Percentiles rank a stretch among this genome's conserved stretches.
These are phyloP conservation scores for Cyclocybe aegerita DNA, from an alignment of 768 basidiomycete genomes.

Conservation along the genomic window DNA sequence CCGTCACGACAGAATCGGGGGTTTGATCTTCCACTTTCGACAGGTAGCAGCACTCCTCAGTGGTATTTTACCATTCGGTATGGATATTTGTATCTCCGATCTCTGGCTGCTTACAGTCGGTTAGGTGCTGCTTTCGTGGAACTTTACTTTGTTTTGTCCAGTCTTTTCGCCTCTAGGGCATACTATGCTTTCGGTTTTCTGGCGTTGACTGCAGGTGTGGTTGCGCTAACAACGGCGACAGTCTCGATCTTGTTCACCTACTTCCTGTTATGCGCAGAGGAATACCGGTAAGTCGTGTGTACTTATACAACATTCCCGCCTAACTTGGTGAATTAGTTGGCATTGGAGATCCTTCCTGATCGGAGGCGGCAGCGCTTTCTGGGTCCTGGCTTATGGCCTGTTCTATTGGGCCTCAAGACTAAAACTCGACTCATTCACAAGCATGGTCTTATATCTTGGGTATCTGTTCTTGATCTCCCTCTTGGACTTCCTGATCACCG, in stretches of 20 bases:
- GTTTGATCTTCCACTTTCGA: constrained; percentile 5
- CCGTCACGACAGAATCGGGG: not conserved
- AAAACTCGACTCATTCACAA: constrained; percentile 80
- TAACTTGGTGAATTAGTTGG: constrained; percentile 56
- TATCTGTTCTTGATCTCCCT: constrained; percentile 82
- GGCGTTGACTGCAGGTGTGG: constrained; percentile 81
- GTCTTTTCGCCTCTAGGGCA: constrained; percentile 86
- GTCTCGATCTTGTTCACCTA: constrained; percentile 88
- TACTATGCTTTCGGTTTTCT: constrained; percentile 98
- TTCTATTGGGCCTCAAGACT: constrained; percentile 89
- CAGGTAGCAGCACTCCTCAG: constrained; percentile 77
- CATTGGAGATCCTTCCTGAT: constrained; percentile 94
- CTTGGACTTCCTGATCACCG: constrained; percentile 88
- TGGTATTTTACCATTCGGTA: constrained; percentile 90
- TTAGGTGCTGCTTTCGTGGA: constrained; percentile 95
- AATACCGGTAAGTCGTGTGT: constrained; percentile 66
- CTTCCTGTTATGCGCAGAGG: constrained; percentile 91
- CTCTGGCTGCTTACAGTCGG: constrained; percentile 5
- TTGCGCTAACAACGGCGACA: constrained; percentile 85
- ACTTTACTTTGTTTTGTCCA: constrained; percentile 88
- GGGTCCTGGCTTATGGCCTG: constrained; percentile 85
- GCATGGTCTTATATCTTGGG: constrained; percentile 83
- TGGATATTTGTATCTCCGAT: constrained; percentile 10
- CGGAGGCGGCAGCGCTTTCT: constrained; percentile 90
- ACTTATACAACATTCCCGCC: not conserved